Percentiles rank a stretch among this genome's conserved stretches.
Conservation (phyloP, 1,139 yeast genomes). For the Taiozyma sp. region DNA sequence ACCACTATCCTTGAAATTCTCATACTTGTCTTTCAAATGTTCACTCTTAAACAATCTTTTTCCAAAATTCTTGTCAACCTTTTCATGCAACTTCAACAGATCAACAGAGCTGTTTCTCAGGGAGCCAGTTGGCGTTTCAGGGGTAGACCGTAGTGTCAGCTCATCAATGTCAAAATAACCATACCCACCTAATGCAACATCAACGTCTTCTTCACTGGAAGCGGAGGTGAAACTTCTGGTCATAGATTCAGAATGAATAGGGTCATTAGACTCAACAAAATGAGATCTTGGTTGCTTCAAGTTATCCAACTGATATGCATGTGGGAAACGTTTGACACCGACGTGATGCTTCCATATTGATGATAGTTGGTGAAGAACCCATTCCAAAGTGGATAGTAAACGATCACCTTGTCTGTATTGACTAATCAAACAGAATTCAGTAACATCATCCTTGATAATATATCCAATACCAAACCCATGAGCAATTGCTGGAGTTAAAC, state of each 20-base stretch:
- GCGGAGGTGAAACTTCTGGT: constrained; percentile 20
- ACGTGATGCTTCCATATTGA: constrained; percentile 36
- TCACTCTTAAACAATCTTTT: constrained; percentile 16
- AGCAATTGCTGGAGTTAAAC: constrained; percentile 71
- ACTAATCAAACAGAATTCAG: constrained; percentile 61
- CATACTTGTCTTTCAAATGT: constrained; percentile 18
- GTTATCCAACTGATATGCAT: constrained; percentile 27
- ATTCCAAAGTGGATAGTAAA: constrained; percentile 56
- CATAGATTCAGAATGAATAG: constrained; percentile 21
- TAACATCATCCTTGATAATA: constrained; percentile 60
- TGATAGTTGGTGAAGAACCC: constrained; percentile 54
- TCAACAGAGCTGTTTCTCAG: constrained; percentile 14
- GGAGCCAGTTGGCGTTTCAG: constrained; percentile 22
- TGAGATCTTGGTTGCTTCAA: constrained; percentile 10
- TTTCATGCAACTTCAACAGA: constrained; percentile 4
- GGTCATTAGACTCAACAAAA: constrained; percentile 18
- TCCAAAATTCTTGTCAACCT: constrained; percentile 19
- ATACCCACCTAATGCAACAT: constrained; percentile 55
- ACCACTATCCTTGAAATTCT: constrained; percentile 7
- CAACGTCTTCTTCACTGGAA: constrained; percentile 20
- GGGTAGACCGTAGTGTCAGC: constrained; percentile 31
- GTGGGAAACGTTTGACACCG: constrained; percentile 29
- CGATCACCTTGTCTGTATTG: constrained; percentile 73
- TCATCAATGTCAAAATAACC: constrained; percentile 75
- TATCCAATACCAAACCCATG: constrained; percentile 79